Evolutionary conservation across 768 basidiomycete species (phyloP), one percentile per base, ranked within the genome.

Genomic region (Clitopilus hobsonii): DNA sequence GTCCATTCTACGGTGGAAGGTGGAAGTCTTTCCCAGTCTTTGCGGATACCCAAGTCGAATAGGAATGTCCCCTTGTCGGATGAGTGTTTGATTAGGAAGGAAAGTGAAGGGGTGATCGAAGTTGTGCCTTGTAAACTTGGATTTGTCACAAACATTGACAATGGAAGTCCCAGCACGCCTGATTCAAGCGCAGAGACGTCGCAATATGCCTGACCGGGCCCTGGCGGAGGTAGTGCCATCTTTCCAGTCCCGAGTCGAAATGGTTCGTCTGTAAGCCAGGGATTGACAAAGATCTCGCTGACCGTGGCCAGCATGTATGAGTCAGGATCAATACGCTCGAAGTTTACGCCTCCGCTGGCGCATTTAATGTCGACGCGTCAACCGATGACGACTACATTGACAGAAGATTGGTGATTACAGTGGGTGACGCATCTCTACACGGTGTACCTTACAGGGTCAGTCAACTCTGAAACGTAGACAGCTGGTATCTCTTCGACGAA

Each of bases 31-130:
- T 76, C 68, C 60, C 71, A 68, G 57, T 84, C 77, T 38, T 73
- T 71, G 24, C 81, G 75, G 7, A 79, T 69, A 7, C 84, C 84
- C 18, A 85, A 73, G 56, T 86, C 85, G 57, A 85, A 84, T 0
- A 83, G 56, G 32, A 81, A 61, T 26, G 69, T 74, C 11, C 67
- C 61, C 1, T 67, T 64, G 1, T 64, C 72, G 16, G 58, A 55
- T 1, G 80, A 78, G 59, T 85, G 83, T 10, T 68, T 71, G 32
- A 85, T 64, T 53, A 77, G 72, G 65, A 85, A 86, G 1, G 78
- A 71, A 41, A 85, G 71, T 13, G 76, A 75, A 2, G 84, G 84
- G 5, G 68, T 69, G 2, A 54, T 52, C 2, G 63, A 61, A 7
- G 63, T 56, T 6, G 64, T 68, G 1, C 64, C 68, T 38, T 69